Percentiles rank a stretch among this genome's conserved stretches.
phyloP scores from a whole-genome alignment of 176 grass and related monocot genomes.

The Carex scoparia region DNA sequence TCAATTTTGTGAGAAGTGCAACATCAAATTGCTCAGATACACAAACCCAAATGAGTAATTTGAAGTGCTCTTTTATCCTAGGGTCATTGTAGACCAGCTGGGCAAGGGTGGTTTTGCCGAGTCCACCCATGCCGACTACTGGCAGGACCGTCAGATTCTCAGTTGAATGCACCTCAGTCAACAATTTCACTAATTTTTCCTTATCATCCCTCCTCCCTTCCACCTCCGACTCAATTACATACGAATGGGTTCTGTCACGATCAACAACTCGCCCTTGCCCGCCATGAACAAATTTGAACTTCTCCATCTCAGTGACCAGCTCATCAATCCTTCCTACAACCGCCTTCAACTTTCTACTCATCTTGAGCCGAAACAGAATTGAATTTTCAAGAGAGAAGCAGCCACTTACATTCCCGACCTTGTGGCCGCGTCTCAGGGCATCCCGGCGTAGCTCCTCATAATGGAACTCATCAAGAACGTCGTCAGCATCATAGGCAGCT shows the following conservation, averaged over 20 bases:
- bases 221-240: not conserved
- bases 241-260: not conserved
- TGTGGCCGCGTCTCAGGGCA: not conserved
- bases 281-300: not conserved
- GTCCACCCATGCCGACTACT: constrained; percentile 6
- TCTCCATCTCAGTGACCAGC: not conserved
- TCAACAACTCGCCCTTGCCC: not conserved
- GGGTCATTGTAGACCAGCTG: not conserved
- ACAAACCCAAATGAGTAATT: constrained; percentile 14
- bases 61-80: not conserved
- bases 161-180: not conserved
- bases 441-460: constrained; percentile 9
- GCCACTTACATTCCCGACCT: not conserved
- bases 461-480: not conserved
- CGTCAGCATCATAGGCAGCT: constrained; percentile 9
- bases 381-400: constrained; percentile 4
- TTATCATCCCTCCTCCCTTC: not conserved
- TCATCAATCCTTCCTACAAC: not conserved
- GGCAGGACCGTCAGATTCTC: not conserved
- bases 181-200: not conserved
- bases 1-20: not conserved
- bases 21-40: not conserved
- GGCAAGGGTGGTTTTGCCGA: constrained; percentile 17
- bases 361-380: not conserved
- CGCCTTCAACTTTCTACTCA: constrained; percentile 3